A percentile compares a stretch with the other conserved stretches of the same genome.
Evolutionary conservation across 192 early-diverging fungal species (phyloP).

Genomic region (Chytriomyces hyalinus): DNA sequence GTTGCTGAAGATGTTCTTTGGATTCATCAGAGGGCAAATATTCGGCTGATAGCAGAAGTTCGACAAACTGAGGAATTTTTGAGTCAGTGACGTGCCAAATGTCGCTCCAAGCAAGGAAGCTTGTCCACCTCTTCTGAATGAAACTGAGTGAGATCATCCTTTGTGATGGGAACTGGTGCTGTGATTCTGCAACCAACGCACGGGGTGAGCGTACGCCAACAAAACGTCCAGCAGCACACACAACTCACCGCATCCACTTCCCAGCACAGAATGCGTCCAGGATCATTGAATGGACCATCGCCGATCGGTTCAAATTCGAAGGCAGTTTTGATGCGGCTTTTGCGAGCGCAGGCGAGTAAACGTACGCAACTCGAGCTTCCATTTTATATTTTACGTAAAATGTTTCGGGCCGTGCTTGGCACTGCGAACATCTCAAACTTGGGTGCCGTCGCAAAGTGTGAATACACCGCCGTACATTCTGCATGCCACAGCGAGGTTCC

Average conservation of each 20-base stretch:
- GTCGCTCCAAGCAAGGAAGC: neutral
- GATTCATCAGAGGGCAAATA: conserved; percentile 1
- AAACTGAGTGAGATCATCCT: conserved; percentile 31
- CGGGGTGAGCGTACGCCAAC: neutral
- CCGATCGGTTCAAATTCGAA: conserved; percentile 32
- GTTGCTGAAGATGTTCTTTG: conserved; percentile 6
- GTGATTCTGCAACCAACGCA: conserved; percentile 18
- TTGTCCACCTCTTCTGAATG: conserved; percentile 36
- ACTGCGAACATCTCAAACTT: no score
- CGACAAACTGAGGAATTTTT: conserved; percentile 7
- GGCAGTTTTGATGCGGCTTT: conserved; percentile 22
- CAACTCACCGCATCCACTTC: conserved; percentile 9
- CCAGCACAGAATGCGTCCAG: conserved; percentile 22
- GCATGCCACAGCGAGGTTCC: no score
- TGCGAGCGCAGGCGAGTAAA: conserved; percentile 8
- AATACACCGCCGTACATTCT: no score
- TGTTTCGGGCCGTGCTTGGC: no score
- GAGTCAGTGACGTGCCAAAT: conserved; percentile 1
- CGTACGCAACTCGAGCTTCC: conserved; percentile 27
- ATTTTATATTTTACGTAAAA: no score
- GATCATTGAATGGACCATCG: conserved; percentile 41
- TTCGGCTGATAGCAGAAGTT: conserved; percentile 25
- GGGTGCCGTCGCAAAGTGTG: no score
- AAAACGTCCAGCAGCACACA: conserved; percentile 4
- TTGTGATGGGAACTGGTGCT: conserved; percentile 12